Base-by-base conservation (phyloP, 2,329 filamentous ascomycete genomes). In the Cercospora berteroae region DNA sequence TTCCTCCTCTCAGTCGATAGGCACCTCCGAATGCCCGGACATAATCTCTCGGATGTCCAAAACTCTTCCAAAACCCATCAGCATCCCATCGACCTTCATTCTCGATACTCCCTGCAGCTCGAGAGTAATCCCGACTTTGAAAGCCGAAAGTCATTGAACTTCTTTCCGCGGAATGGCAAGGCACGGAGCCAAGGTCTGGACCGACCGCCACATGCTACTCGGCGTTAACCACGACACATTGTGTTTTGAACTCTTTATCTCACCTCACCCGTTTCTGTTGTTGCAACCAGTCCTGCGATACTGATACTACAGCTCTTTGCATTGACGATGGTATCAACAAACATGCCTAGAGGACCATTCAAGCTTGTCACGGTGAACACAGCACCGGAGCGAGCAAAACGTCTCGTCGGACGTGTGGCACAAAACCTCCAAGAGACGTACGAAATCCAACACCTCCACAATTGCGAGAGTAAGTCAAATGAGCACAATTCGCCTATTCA, bases 301-400 rank as follows among this genome's bases (percentile, higher is more conserved):
- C 23, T 52, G 23, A 27, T 16, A 13, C 25, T 25, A 1, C 48
- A 52, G 23, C 23, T 23, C 48, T 52, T 52, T 4, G 3, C 13
- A 16, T 3, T 31, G 16, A 36, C 16, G 5, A 70, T 64, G 69
- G 27, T 57, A 36, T 33, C 16, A 33, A 25, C 57, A 8, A 65
- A 68, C 31, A 48, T 63, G 8, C 73, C 76, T 68, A 72, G 73
- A 67, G 87, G 87, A 18, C 87, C 87, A 3, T 90, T 84, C 79
- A 85, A 82, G 72, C 83, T 91, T 12, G 84, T 90, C 31, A 91
- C 88, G 1, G 88, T 91, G 71, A 91, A 90, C 79, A 90, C 85
- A 1, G 87, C 85, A 1, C 88, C 89, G 0, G 88, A 89, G 69
- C 82, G 88, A 65, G 89, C 89, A 36, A 86, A 87, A 78, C 79